Evolutionary conservation across 2,329 filamentous ascomycete species (phyloP).

Genomic region (Cladosporium sp.): DNA sequence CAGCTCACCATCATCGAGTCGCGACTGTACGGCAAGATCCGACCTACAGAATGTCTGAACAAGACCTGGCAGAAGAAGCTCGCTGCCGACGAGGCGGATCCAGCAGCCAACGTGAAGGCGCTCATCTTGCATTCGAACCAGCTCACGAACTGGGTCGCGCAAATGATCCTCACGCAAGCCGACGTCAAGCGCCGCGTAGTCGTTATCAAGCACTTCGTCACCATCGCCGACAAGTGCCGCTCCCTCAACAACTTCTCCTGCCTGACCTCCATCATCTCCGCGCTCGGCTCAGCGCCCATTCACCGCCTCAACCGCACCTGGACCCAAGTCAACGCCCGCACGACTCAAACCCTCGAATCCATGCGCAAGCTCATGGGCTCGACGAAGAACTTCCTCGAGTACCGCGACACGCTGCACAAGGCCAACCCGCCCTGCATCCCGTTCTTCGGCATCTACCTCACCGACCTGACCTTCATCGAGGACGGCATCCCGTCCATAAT

Average conservation of each 20-base stretch:
- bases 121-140: constrained; percentile 97
- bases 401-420: constrained; percentile 83
- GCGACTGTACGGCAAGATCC: constrained; percentile 89
- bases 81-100: constrained; percentile 70
- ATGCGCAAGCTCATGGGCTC: constrained; percentile 96
- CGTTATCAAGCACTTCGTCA: constrained; percentile 97
- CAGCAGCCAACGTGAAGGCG: constrained; percentile 89
- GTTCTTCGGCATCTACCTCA: constrained; percentile 98
- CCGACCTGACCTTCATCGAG: constrained; percentile 96
- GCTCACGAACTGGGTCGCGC: constrained; percentile 97
- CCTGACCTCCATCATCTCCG: constrained; percentile 94
- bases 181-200: constrained; percentile 95
- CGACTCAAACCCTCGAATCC: constrained; percentile 70
- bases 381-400: constrained; percentile 97
- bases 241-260: constrained; percentile 93
- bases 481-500: constrained; percentile 94
- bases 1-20: constrained; percentile 97
- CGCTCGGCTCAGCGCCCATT: constrained; percentile 88
- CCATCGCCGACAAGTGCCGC: constrained; percentile 95
- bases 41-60: constrained; percentile 90
- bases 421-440: constrained; percentile 96
- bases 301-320: constrained; percentile 89
- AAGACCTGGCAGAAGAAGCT: constrained; percentile 99
- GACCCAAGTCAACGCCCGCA: constrained; percentile 85
- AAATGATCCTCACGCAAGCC: constrained; percentile 93